Percentiles rank a stretch among this genome's conserved stretches.
These are phyloP conservation scores for Botrytis galanthina DNA, from an alignment of 2,329 filamentous ascomycete species.

Conservation along the genomic window DNA sequence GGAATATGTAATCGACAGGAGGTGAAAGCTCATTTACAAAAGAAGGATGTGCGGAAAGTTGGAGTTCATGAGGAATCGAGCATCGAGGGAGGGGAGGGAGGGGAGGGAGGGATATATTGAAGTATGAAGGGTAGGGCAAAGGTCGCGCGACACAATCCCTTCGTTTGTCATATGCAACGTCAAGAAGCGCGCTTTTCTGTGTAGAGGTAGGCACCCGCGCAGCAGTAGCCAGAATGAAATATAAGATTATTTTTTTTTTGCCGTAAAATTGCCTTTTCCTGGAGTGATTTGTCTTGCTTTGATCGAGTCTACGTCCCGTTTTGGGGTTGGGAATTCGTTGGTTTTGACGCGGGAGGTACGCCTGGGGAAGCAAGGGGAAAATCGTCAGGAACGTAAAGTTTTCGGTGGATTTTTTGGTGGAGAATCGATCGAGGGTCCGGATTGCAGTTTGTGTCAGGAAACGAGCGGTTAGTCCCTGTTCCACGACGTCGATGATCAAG, in stretches of 20 bases:
- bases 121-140: slow-evolving; percentile 34
- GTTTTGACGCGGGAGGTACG: slow-evolving; percentile 25
- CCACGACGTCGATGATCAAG: slow-evolving; percentile 20
- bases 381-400: slow-evolving; percentile 30
- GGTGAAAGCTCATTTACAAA: slow-evolving; percentile 39
- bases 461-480: slow-evolving; percentile 22
- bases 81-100: slow-evolving; percentile 35
- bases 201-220: slow-evolving; percentile 37
- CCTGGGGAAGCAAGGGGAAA: slow-evolving; percentile 32
- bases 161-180: slow-evolving; percentile 41
- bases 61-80: slow-evolving; percentile 33
- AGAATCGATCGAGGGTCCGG: slow-evolving; percentile 21
- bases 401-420: slow-evolving; percentile 20
- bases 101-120: slow-evolving; percentile 32
- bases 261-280: slow-evolving; percentile 28
- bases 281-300: slow-evolving; percentile 27
- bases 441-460: slow-evolving; percentile 20
- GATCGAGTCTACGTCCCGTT: slow-evolving; percentile 29
- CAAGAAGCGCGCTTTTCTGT: slow-evolving; percentile 32
- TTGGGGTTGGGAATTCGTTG: slow-evolving; percentile 23
- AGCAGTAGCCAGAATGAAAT: slow-evolving; percentile 26
- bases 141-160: slow-evolving; percentile 40
- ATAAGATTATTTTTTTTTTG: slow-evolving; percentile 18
- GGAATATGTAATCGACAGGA: slow-evolving; percentile 38
- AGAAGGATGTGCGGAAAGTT: slow-evolving; percentile 29